Evolutionary conservation across 176 grass and related monocot species (phyloP).

Genomic region (Saccharum spontaneum): DNA sequence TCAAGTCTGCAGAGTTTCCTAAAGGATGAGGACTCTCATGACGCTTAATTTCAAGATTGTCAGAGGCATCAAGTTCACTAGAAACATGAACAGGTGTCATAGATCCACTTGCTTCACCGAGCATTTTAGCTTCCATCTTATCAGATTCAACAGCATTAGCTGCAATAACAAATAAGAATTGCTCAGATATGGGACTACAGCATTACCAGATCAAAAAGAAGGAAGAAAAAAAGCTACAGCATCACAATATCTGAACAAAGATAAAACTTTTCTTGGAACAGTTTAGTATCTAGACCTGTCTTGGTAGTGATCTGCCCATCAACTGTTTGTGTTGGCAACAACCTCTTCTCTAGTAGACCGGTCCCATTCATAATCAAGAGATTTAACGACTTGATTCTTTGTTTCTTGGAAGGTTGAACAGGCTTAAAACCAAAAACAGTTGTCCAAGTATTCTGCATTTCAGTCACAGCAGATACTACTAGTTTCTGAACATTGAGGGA

Average conservation of each 20-base stretch:
- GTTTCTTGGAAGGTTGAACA: constrained; percentile 55
- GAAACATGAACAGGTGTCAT: constrained; percentile 33
- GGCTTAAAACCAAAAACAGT: constrained; percentile 83
- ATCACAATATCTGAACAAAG: constrained; percentile 3
- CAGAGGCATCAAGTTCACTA: constrained; percentile 20
- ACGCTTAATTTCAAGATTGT: constrained; percentile 32
- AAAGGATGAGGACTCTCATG: constrained; percentile 20
- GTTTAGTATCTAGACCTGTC: constrained; percentile 41
- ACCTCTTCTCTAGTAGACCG: constrained; percentile 72
- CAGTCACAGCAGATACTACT: constrained; percentile 81
- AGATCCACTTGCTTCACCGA: constrained; percentile 32
- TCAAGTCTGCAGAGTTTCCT: constrained; percentile 9
- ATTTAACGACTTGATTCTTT: constrained; percentile 64
- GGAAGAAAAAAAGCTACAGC: neutral
- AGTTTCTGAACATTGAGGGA: constrained; percentile 74
- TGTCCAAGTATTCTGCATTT: constrained; percentile 90
- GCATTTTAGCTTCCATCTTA: constrained; percentile 23
- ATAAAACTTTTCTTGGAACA: constrained; percentile 12
- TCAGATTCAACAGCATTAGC: constrained; percentile 42
- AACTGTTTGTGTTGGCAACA: constrained; percentile 44
- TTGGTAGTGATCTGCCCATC: constrained; percentile 33
- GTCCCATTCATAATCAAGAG: constrained; percentile 80
- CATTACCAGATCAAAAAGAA: neutral
- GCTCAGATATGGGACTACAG: constrained; percentile 10
- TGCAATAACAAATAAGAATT: constrained; percentile 31